A percentile compares a stretch with the other conserved stretches of the same genome.
Evolutionary conservation across 306 rosid species (phyloP).

Genomic region (Lagenaria siceraria): DNA sequence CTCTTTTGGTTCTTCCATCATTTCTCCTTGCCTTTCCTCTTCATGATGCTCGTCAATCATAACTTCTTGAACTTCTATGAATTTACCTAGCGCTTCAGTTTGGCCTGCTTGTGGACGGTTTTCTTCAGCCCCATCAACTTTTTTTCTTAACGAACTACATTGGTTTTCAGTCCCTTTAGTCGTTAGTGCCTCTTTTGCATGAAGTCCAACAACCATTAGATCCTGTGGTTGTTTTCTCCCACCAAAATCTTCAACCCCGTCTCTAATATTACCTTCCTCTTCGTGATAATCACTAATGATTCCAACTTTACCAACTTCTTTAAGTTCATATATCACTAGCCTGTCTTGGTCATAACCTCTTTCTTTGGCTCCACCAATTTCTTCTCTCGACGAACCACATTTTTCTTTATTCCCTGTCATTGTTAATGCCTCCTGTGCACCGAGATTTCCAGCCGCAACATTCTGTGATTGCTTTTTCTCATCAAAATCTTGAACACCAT

Average conservation of each 20-base stretch:
- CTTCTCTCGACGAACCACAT: not conserved
- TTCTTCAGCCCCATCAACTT: not conserved
- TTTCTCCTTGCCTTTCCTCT: not conserved
- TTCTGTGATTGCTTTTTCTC: not conserved
- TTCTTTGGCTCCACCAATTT: not conserved
- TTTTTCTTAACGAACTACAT: not conserved
- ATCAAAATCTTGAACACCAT: not conserved
- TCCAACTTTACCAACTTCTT: not conserved
- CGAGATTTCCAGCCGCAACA: not conserved
- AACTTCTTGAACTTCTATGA: not conserved
- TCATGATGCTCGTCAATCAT: not conserved
- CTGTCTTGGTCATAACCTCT: not conserved
- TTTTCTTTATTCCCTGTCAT: not conserved
- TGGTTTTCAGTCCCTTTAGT: constrained; percentile 2
- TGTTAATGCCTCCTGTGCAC: not conserved
- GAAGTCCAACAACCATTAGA: not conserved
- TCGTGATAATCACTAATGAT: not conserved
- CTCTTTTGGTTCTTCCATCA: constrained; percentile 7
- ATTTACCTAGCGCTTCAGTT: not conserved
- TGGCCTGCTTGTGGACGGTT: not conserved
- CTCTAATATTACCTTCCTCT: not conserved
- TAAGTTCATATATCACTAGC: not conserved
- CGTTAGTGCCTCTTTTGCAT: not conserved
- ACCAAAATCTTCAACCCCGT: not conserved
- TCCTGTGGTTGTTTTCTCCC: not conserved